Conservation (phyloP, 2,329 filamentous ascomycete species). For the Macrophomina pseudophaseolina region DNA sequence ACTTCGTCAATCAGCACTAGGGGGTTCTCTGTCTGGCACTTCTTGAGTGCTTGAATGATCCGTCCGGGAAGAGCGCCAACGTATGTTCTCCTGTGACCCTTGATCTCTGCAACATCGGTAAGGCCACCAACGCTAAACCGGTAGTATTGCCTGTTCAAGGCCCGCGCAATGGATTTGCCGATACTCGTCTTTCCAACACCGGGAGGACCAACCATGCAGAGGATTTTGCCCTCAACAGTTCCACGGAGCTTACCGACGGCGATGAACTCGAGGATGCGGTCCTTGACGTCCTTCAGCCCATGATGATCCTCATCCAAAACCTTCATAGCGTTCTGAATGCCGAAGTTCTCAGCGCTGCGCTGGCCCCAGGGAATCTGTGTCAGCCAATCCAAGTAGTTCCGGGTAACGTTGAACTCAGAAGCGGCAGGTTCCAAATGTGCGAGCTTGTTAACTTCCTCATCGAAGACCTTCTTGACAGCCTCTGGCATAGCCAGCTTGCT, state of each 20-base stretch:
- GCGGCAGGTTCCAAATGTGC: constrained; percentile 93
- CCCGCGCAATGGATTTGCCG: constrained; percentile 94
- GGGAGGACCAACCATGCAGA: constrained; percentile 95
- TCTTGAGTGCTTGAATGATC: constrained; percentile 98
- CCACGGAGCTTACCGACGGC: constrained; percentile 96
- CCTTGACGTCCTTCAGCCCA: constrained; percentile 96
- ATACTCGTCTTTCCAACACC: constrained; percentile 99
- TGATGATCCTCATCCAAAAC: constrained; percentile 97
- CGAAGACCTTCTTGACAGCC: constrained; percentile 94
- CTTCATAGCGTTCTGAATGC: constrained; percentile 84
- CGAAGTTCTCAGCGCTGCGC: constrained; percentile 94
- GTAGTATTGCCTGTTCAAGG: constrained; percentile 95
- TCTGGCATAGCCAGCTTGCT: constrained; percentile 95
- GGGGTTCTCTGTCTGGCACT: constrained; percentile 98
- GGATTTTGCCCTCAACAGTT: constrained; percentile 96
- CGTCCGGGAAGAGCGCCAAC: constrained; percentile 93
- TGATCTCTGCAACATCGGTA: constrained; percentile 98
- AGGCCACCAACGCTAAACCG: constrained; percentile 96
- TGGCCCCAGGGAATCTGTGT: constrained; percentile 98
- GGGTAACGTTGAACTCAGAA: constrained; percentile 97
- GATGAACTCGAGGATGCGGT: constrained; percentile 97
- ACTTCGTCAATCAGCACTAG: constrained; percentile 96
- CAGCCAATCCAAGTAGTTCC: constrained; percentile 98
- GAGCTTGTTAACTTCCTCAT: constrained; percentile 97
- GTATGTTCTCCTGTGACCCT: constrained; percentile 94